phyloP scores from a whole-genome alignment of 2,329 filamentous ascomycete species.

The Alternaria novae-zelandiae region DNA sequence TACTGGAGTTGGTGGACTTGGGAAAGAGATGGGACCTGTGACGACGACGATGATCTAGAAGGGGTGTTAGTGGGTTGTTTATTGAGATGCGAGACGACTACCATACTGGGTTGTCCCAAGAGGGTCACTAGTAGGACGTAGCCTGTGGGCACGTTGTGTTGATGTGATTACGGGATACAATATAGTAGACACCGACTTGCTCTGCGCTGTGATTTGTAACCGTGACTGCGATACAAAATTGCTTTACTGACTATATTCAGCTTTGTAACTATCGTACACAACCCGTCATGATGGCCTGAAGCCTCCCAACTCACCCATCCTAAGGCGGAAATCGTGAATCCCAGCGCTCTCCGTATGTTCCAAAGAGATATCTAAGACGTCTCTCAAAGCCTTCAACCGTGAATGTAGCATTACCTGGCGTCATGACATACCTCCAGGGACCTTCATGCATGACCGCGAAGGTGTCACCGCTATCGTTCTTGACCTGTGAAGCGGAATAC shows the following conservation, averaged over 20 bases:
- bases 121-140: no score
- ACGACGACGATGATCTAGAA: no score
- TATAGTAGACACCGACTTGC: accelerated
- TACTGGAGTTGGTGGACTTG: no score
- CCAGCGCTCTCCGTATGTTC: background rate
- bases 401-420: background rate
- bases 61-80: no score
- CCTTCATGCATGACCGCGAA: background rate
- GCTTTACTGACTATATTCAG: background rate
- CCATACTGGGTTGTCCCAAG: no score
- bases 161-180: background rate
- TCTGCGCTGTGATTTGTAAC: accelerated
- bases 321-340: background rate
- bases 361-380: background rate
- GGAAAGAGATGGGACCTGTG: no score
- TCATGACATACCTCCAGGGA: background rate
- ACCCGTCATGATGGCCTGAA: background rate
- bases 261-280: background rate
- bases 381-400: background rate
- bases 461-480: background rate
- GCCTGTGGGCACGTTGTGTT: no score
- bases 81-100: no score
- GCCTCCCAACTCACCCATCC: no score
- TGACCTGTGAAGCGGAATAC: background rate
- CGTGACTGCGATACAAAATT: no score